phyloP scores from a whole-genome alignment of 805 yeast genomes.

The Metschnikowia noctiluminum region DNA sequence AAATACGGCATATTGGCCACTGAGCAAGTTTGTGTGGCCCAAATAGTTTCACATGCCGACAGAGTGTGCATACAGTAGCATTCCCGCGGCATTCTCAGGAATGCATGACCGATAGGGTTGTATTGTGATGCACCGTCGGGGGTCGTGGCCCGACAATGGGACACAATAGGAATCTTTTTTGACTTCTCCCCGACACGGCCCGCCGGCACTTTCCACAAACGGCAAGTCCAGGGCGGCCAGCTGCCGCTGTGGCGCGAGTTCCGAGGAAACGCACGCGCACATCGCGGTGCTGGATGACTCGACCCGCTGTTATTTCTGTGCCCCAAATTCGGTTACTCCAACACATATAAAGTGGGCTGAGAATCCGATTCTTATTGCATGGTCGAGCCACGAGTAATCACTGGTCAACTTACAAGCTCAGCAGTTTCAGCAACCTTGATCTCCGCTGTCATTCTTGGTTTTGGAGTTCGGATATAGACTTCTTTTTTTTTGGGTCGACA shows the following conservation, averaged over 20 bases:
- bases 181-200: background rate
- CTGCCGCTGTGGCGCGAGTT: slow-evolving; percentile 1
- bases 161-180: background rate
- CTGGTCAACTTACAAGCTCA: too few species aligned
- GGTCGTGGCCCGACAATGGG: background rate
- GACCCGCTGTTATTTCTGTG: background rate
- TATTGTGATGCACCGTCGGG: slow-evolving; percentile 1
- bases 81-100: background rate
- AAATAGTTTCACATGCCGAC: background rate
- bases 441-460: too few species aligned
- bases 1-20: background rate
- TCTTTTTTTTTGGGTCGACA: background rate
- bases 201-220: background rate
- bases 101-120: background rate
- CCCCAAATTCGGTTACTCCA: background rate
- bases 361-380: background rate
- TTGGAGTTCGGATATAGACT: background rate
- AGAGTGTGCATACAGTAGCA: background rate
- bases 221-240: background rate
- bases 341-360: slow-evolving; percentile 1
- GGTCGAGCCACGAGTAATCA: too few species aligned
- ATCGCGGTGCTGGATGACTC: slow-evolving; percentile 5
- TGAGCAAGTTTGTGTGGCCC: background rate
- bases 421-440: too few species aligned
- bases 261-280: background rate